Evolutionary conservation across 768 basidiomycete genomes (phyloP).

Genomic region (Agaricus subrufescens): DNA sequence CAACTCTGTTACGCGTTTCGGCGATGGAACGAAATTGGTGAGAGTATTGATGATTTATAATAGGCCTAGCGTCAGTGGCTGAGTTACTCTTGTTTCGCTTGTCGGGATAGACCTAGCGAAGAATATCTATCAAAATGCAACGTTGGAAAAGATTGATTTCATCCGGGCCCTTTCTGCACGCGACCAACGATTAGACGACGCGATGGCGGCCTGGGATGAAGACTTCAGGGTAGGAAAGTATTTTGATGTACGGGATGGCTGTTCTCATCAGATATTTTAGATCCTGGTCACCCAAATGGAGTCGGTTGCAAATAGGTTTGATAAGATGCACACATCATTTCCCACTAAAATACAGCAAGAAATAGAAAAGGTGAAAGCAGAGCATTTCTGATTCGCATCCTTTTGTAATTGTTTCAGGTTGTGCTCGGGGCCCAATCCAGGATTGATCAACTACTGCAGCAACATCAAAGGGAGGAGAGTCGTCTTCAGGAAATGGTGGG

Average conservation of each 20-base stretch:
- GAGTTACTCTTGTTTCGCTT: background rate
- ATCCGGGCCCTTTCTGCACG: slow-evolving; percentile 33
- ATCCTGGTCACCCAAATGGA: background rate
- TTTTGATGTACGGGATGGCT: background rate
- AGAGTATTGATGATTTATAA: slow-evolving; percentile 9
- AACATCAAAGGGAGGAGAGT: background rate
- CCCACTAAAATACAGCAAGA: background rate
- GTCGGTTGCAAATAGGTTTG: background rate
- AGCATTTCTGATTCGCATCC: background rate
- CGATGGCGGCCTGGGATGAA: background rate
- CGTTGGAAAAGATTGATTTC: slow-evolving; percentile 49
- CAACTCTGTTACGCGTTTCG: slow-evolving; percentile 75
- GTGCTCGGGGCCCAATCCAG: background rate
- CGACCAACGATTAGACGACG: background rate
- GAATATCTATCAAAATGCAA: slow-evolving; percentile 58
- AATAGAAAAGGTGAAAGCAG: background rate
- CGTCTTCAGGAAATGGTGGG: slow-evolving; percentile 1
- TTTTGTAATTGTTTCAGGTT: background rate
- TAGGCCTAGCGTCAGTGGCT: slow-evolving; percentile 14
- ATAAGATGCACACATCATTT: background rate
- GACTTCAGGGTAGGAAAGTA: background rate
- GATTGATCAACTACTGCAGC: background rate
- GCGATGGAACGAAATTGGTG: slow-evolving; percentile 73
- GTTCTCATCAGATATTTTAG: background rate
- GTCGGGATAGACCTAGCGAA: slow-evolving; percentile 10